Evolutionary conservation across 2,329 filamentous ascomycete genomes (phyloP), one percentile per base, ranked within the genome.

Genomic region (Colletotrichum chlorophyti): DNA sequence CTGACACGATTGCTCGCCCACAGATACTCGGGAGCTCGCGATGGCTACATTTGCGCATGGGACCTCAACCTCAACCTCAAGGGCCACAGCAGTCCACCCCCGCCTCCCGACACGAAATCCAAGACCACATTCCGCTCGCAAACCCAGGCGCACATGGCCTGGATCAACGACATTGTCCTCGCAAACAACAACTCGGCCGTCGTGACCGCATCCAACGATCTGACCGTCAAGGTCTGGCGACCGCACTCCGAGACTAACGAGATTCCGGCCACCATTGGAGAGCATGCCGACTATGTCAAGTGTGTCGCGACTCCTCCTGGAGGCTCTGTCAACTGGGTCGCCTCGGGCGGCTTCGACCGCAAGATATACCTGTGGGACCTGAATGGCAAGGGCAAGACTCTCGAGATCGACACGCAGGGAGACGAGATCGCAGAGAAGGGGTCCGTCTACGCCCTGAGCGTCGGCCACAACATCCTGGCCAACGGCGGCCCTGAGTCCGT

Each of bases 1-100:
- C 42, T 40, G 37, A 59, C 51, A 35, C 23, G 41, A 27, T 27
- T 24, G 24, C 26, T 29, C 12, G 37, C 37, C 11, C 37, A 15
- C 61, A 97, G 93, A 68, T 99, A 98, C 77, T 97, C 95, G 41
- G 95, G 92, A 65, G 95, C 95, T 60, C 89, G 95, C 70, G 95
- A 99, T 75, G 95, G 95, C 66, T 90, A 95, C 47, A 89, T 99
- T 65, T 99, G 95, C 77, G 92, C 94, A 61, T 99, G 95, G 95
- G 89, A 98, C 74, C 79, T 97, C 50, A 85, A 91, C 68, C 85
- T 91, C 69, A 83, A 92, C 70, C 79, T 91, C 63, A 77, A 77
- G 45, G 65, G 47, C 27, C 41, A 60, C 57, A 60, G 59, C 51
- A 64, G 53, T 63, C 60, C 53, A 64, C 64, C 58, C 64, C 68